Evolutionary conservation across 257 asterid genomes (phyloP).

Genomic region (Lantana camara): DNA sequence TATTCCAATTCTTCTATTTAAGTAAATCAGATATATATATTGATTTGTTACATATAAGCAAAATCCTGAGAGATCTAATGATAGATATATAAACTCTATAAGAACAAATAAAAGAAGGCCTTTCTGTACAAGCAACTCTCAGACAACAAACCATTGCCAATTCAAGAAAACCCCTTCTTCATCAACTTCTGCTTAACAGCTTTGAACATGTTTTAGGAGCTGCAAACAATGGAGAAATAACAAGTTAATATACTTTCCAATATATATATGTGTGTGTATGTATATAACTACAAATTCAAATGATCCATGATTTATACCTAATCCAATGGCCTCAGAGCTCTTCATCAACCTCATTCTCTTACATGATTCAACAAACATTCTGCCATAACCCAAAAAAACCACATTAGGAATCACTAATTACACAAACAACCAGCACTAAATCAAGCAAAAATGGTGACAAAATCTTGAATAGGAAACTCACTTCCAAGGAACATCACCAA

Average conservation of each 20-base stretch:
- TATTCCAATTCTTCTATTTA: neutral
- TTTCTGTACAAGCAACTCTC: conserved; percentile 29
- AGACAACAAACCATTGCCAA: conserved; percentile 3
- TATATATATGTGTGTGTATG: too few species aligned
- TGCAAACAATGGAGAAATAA: neutral
- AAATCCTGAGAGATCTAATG: conserved; percentile 11
- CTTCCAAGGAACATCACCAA: conserved; percentile 94
- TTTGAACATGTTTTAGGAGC: conserved; percentile 33
- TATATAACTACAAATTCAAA: too few species aligned
- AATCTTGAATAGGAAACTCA: conserved; percentile 31
- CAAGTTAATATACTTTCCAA: neutral
- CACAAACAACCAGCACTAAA: neutral
- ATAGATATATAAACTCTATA: conserved; percentile 1
- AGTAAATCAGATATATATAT: neutral
- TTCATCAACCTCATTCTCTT: conserved; percentile 80
- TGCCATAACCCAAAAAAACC: conserved; percentile 22
- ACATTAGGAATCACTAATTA: too few species aligned
- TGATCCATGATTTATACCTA: conserved; percentile 27
- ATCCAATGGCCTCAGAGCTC: conserved; percentile 52
- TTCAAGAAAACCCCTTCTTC: neutral
- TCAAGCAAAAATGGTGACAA: conserved; percentile 10
- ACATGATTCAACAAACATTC: conserved; percentile 84
- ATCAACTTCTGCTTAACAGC: conserved; percentile 25
- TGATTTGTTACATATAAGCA: conserved; percentile 1
- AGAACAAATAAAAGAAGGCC: conserved; percentile 9